Percentiles rank a stretch among this genome's conserved stretches.
phyloP scores from a whole-genome alignment of 495 filamentous ascomycete genomes.

The Aspergillus ostianus region DNA sequence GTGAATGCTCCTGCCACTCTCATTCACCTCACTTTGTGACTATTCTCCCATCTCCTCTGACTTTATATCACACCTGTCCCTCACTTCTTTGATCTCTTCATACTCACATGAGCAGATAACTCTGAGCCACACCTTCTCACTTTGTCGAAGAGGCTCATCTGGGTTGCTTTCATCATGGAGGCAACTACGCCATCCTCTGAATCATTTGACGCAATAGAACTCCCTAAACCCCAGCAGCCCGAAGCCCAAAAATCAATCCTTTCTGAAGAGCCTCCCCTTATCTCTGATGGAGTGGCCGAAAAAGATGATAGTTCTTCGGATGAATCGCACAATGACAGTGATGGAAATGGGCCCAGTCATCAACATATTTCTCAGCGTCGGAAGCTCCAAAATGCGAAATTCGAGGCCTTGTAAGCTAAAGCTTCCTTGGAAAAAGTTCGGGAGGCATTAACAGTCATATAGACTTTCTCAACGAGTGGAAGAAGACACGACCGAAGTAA shows the following conservation, averaged over 20 bases:
- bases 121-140: no score
- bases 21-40: no score
- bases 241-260: background rate
- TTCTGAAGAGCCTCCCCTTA: background rate
- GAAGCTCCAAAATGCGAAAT: conserved; percentile 50
- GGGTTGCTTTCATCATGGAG: no score
- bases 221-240: no score
- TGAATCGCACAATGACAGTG: conserved; percentile 32
- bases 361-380: conserved; percentile 47
- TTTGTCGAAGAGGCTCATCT: background rate
- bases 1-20: background rate
- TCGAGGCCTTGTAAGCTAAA: conserved; percentile 49
- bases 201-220: no score
- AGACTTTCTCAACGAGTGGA: conserved; percentile 44
- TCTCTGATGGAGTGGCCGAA: background rate
- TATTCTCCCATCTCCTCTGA: background rate
- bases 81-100: background rate
- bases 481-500: conserved; percentile 28
- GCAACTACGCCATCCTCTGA: no score
- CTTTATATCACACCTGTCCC: background rate
- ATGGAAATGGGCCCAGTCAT: conserved; percentile 22
- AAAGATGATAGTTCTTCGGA: conserved; percentile 22
- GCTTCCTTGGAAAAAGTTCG: background rate
- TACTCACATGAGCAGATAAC: no score
- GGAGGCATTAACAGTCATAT: conserved; percentile 17